These are phyloP conservation scores for Circinella minor DNA, from an alignment of 371 early-diverging fungal genomes.

Conservation along the genomic window DNA sequence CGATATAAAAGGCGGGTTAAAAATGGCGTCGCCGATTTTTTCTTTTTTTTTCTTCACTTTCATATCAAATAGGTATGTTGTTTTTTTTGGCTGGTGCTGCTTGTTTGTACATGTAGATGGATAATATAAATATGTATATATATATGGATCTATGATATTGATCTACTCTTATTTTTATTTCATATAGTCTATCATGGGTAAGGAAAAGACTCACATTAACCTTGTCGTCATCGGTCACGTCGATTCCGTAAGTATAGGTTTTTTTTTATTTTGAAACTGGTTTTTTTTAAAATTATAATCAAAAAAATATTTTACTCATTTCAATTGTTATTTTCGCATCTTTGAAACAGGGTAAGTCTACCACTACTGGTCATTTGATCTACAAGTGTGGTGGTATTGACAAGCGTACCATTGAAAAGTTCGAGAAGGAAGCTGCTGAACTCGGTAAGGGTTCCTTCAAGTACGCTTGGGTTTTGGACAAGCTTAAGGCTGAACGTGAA, in stretches of 20 bases:
- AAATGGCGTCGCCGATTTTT: neutral
- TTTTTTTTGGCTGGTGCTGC: neutral
- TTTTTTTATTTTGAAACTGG: neutral
- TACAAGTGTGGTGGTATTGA: constrained; percentile 99
- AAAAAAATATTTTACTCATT: no score
- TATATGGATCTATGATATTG: neutral
- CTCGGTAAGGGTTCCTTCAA: constrained; percentile 99
- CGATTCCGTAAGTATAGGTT: constrained; percentile 90
- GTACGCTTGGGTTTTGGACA: constrained; percentile 97
- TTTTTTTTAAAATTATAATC: no score
- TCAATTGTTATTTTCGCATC: no score
- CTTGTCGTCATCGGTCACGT: constrained; percentile 99
- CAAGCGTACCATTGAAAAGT: constrained; percentile 99
- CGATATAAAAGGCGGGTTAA: neutral
- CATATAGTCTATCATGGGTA: constrained; percentile 70
- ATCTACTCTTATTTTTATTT: no score
- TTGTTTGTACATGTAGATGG: neutral
- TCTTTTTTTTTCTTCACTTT: neutral
- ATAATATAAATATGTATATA: neutral
- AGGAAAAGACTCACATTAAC: constrained; percentile 95
- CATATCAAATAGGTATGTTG: constrained; percentile 5
- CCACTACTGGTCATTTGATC: constrained; percentile 93
- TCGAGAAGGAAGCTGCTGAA: constrained; percentile 98
- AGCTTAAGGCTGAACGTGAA: constrained; percentile 97
- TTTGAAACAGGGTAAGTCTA: constrained; percentile 52